Conservation (phyloP, 148 eudicot genomes). For the Tetragonia tetragonoides region DNA sequence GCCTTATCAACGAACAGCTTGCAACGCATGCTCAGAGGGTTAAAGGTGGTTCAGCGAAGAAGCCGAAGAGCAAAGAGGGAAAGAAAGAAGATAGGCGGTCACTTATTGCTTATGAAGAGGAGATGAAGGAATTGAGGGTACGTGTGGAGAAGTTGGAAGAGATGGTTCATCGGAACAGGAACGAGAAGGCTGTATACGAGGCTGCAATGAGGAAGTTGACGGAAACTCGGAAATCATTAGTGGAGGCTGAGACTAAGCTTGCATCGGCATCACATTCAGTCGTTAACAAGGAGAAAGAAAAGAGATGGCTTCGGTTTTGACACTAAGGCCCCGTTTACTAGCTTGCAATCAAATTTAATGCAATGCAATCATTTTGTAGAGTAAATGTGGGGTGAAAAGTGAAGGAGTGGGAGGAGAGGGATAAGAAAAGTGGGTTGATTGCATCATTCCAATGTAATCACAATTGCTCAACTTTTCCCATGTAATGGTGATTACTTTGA, state of each 20-base stretch:
- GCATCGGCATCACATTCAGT: slow-evolving; percentile 79
- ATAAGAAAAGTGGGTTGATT: too few species aligned
- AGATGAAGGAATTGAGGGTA: slow-evolving; percentile 66
- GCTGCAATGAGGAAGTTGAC: slow-evolving; percentile 76
- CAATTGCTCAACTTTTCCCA: too few species aligned
- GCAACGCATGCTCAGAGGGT: slow-evolving; percentile 49
- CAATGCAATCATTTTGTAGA: too few species aligned
- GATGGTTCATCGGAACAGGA: slow-evolving; percentile 76
- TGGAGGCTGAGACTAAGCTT: slow-evolving; percentile 64
- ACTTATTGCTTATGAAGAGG: slow-evolving; percentile 73
- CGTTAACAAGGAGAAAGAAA: slow-evolving; percentile 70
- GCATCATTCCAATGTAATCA: too few species aligned
- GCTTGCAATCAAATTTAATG: too few species aligned
- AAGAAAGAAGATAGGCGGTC: slow-evolving; percentile 76
- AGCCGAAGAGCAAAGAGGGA: slow-evolving; percentile 42
- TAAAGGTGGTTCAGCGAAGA: slow-evolving; percentile 38
- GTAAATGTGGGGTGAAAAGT: too few species aligned
- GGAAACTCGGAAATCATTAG: slow-evolving; percentile 65
- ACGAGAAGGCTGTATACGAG: slow-evolving; percentile 78
- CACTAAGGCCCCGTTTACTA: too few species aligned
- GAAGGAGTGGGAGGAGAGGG: too few species aligned
- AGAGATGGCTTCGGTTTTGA: slow-evolving; percentile 90
- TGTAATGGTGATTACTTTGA: too few species aligned
- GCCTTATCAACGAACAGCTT: slow-evolving; percentile 80
- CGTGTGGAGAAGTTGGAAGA: slow-evolving; percentile 71